phyloP scores from a whole-genome alignment of 257 asterid species.

The Solanum sejunctum region DNA sequence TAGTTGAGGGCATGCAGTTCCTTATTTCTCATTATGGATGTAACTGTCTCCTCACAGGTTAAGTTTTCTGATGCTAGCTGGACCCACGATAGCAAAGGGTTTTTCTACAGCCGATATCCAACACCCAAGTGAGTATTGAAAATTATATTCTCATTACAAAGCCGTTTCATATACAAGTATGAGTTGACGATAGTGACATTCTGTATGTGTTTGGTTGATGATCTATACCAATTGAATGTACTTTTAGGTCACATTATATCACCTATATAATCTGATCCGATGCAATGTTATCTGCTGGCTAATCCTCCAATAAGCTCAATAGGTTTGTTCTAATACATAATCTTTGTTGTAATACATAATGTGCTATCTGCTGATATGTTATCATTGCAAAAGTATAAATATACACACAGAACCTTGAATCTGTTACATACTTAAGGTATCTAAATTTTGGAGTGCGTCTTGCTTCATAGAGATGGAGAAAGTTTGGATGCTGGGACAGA shows the following conservation, averaged over 20 bases:
- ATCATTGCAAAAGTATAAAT: not conserved
- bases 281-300: not conserved
- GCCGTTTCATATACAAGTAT: not conserved
- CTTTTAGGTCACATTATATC: not conserved
- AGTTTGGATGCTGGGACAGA: slow-evolving; percentile 90
- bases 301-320: not conserved
- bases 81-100: slow-evolving; percentile 92
- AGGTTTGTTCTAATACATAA: not conserved
- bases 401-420: not conserved
- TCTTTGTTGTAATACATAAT: not conserved
- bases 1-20: not conserved
- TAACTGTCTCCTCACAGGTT: slow-evolving; percentile 31
- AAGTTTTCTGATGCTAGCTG: slow-evolving; percentile 76
- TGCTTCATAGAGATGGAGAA: slow-evolving; percentile 57
- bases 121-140: slow-evolving; percentile 53
- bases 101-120: slow-evolving; percentile 93
- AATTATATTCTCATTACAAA: not conserved
- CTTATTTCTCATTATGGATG: not conserved
- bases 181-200: not conserved
- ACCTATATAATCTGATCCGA: not conserved
- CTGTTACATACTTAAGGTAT: not conserved
- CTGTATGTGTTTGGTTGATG: not conserved
- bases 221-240: not conserved
- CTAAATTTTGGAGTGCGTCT: not conserved
- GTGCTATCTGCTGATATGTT: not conserved